A percentile compares a stretch with the other conserved stretches of the same genome.
These are phyloP conservation scores for Boletus rubroflammeus DNA, from an alignment of 768 basidiomycete species.

Conservation along the genomic window DNA sequence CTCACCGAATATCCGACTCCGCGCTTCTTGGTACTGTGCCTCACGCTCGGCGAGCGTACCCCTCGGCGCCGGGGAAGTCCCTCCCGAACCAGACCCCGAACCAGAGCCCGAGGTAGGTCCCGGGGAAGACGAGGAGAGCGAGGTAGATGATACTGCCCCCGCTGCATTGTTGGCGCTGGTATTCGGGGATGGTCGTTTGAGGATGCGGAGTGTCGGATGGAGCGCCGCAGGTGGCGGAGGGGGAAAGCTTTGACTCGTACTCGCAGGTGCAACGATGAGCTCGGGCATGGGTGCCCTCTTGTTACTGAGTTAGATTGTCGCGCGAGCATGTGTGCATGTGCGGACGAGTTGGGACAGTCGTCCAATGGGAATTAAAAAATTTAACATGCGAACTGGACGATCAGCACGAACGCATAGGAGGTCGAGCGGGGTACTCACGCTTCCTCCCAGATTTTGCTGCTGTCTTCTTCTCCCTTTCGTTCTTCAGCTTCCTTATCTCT, in stretches of 20 bases:
- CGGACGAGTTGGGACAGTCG: not conserved
- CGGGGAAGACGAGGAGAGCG: slow-evolving; percentile 16
- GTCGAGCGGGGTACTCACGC: slow-evolving; percentile 48
- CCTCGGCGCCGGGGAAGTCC: slow-evolving; percentile 19
- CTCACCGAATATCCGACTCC: slow-evolving; percentile 67
- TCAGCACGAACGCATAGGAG: slow-evolving; percentile 7
- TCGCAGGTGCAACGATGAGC: slow-evolving; percentile 44
- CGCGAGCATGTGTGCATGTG: not conserved
- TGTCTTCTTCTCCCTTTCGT: slow-evolving; percentile 22
- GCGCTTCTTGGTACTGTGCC: slow-evolving; percentile 67
- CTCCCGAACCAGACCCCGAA: not conserved
- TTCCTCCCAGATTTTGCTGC: slow-evolving; percentile 60
- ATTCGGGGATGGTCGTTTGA: slow-evolving; percentile 58
- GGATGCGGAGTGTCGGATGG: slow-evolving; percentile 62
- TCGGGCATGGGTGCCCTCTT: slow-evolving; percentile 64
- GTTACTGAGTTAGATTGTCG: slow-evolving; percentile 42
- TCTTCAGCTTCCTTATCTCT: not conserved
- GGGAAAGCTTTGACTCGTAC: slow-evolving; percentile 36
- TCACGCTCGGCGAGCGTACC: slow-evolving; percentile 58
- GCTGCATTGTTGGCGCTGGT: not conserved
- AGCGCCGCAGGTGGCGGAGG: slow-evolving; percentile 56
- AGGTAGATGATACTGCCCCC: not conserved
- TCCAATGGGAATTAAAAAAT: not conserved
- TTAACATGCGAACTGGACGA: slow-evolving; percentile 7
- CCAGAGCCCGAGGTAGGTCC: slow-evolving; percentile 3